Conservation (phyloP, 208 protist species). For the Angomonas deanei region DNA sequence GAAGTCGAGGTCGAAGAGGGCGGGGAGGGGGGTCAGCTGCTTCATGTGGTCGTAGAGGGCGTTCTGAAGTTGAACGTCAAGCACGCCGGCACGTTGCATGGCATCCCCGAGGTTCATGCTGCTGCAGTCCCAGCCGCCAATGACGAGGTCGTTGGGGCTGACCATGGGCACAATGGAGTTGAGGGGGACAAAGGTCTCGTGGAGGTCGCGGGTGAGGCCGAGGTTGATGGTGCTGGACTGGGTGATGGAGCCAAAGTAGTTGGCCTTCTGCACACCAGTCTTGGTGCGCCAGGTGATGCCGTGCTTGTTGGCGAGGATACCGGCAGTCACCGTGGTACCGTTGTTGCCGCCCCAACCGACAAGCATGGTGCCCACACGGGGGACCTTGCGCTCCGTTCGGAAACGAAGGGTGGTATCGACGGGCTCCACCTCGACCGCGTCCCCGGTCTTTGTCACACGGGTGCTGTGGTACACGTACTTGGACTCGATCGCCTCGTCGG, state of each 20-base stretch:
- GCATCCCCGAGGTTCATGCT: slow-evolving; percentile 91
- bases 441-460: slow-evolving; percentile 4
- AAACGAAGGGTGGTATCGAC: slow-evolving; percentile 66
- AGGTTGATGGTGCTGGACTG: slow-evolving; percentile 95
- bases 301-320: slow-evolving; percentile 94
- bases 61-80: slow-evolving; percentile 93
- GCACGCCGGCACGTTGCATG: slow-evolving; percentile 94
- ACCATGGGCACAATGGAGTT: slow-evolving; percentile 95
- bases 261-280: slow-evolving; percentile 84
- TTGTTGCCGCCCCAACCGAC: slow-evolving; percentile 99
- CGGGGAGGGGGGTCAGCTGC: slow-evolving; percentile 91
- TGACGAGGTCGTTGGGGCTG: slow-evolving; percentile 95
- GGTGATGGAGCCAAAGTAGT: slow-evolving; percentile 97
- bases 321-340: slow-evolving; percentile 97
- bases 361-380: slow-evolving; percentile 91
- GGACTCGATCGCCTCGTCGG: neutral
- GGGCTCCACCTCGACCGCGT: slow-evolving; percentile 68
- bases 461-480: slow-evolving; percentile 9
- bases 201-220: slow-evolving; percentile 81
- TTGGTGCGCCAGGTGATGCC: slow-evolving; percentile 93
- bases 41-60: slow-evolving; percentile 81
- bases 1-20: slow-evolving; percentile 96
- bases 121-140: slow-evolving; percentile 98
- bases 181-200: slow-evolving; percentile 93
- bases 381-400: slow-evolving; percentile 85